These are phyloP conservation scores for Leccinum uliginosum DNA, from an alignment of 768 basidiomycete genomes.

Conservation along the genomic window DNA sequence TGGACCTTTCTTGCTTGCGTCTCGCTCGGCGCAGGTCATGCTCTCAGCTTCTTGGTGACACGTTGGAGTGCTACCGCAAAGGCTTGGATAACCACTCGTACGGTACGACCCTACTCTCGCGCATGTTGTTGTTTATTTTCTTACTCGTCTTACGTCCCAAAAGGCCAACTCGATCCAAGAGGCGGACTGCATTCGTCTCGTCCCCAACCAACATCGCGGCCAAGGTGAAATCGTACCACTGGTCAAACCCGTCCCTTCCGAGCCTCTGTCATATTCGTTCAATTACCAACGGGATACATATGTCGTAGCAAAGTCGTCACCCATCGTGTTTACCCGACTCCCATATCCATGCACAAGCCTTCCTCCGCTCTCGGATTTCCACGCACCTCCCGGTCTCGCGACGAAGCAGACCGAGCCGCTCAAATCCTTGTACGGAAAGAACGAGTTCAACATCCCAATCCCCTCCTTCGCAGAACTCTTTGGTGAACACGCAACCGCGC, in stretches of 20 bases:
- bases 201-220: conserved; percentile 78
- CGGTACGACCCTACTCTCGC: conserved; percentile 39
- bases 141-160: neutral
- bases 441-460: conserved; percentile 96
- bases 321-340: conserved; percentile 67
- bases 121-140: neutral
- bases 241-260: conserved; percentile 53
- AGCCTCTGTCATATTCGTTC: conserved; percentile 74
- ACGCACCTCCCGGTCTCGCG: conserved; percentile 53
- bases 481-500: conserved; percentile 93
- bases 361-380: conserved; percentile 67
- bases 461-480: conserved; percentile 92
- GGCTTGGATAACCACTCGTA: conserved; percentile 74
- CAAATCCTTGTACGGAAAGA: conserved; percentile 75
- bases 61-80: conserved; percentile 81
- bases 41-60: conserved; percentile 87
- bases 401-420: conserved; percentile 46
- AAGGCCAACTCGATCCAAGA: conserved; percentile 61
- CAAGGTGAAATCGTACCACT: conserved; percentile 85
- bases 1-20: conserved; percentile 97
- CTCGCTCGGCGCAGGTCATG: conserved; percentile 79
- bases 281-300: conserved; percentile 95
- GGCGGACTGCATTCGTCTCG: conserved; percentile 77
- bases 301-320: conserved; percentile 54
- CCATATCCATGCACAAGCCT: conserved; percentile 80